Conservation (phyloP, 2,329 filamentous ascomycete genomes). For the Raffaelea albimanens region DNA sequence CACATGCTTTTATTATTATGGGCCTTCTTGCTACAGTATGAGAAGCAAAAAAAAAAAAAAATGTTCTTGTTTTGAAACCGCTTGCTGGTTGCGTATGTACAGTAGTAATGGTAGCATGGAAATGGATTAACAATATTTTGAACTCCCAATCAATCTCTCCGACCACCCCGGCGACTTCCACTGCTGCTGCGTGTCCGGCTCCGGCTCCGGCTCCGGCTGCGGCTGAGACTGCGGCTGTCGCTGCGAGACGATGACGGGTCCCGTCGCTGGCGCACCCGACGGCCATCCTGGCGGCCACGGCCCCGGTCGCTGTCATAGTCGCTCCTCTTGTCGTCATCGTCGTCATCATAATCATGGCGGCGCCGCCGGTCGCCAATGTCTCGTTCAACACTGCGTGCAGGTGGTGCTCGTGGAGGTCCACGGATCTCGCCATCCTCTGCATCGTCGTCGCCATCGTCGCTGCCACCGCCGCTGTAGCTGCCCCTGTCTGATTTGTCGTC, state of each 20-base stretch:
- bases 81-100: no score
- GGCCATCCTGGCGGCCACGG: background rate
- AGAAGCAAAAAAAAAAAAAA: no score
- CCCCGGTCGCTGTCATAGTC: background rate
- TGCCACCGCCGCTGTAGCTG: no score
- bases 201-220: slow-evolving; percentile 1
- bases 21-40: no score
- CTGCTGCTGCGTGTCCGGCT: background rate
- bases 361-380: background rate
- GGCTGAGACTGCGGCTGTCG: background rate
- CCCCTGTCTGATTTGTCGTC: background rate
- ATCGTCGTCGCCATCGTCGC: background rate
- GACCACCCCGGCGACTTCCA: no score
- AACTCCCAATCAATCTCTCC: no score
- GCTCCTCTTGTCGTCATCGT: background rate
- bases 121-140: no score
- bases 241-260: background rate
- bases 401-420: no score
- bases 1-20: no score
- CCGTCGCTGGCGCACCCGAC: slow-evolving; percentile 1
- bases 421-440: no score
- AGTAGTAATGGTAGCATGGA: no score
- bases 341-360: background rate
- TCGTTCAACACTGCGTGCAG: background rate
- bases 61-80: no score